Conservation (phyloP, 805 yeast species). For the Metschnikowia reukaufii region DNA sequence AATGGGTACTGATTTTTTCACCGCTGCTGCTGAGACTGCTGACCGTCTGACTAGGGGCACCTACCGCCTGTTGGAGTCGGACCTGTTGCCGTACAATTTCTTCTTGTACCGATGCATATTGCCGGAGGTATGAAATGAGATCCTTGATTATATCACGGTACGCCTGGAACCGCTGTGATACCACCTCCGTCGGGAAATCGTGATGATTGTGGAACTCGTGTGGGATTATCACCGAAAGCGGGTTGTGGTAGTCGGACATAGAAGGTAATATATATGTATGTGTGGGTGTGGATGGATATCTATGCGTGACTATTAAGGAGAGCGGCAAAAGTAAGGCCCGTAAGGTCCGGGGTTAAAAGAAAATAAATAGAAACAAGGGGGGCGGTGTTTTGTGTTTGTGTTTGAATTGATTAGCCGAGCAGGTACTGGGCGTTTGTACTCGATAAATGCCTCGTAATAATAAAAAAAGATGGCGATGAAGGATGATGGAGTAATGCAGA, state of each 20-base stretch:
- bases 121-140: constrained; percentile 70
- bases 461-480: background rate
- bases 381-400: no score
- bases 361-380: no score
- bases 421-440: no score
- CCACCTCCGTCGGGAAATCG: constrained; percentile 75
- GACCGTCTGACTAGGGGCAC: constrained; percentile 16
- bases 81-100: constrained; percentile 82
- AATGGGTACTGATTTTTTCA: constrained; percentile 14
- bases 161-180: constrained; percentile 79
- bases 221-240: constrained; percentile 42
- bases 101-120: constrained; percentile 82
- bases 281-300: background rate
- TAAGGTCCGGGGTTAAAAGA: no score
- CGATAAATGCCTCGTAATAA: background rate
- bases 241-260: constrained; percentile 31
- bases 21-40: constrained; percentile 3
- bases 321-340: no score
- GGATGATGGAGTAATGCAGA: background rate
- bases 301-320: no score
- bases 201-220: constrained; percentile 32
- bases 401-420: no score
- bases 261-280: background rate
- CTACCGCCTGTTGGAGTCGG: constrained; percentile 72
- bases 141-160: constrained; percentile 84